phyloP scores from a whole-genome alignment of 306 rosid species.

The Gastrolobium bilobum region DNA sequence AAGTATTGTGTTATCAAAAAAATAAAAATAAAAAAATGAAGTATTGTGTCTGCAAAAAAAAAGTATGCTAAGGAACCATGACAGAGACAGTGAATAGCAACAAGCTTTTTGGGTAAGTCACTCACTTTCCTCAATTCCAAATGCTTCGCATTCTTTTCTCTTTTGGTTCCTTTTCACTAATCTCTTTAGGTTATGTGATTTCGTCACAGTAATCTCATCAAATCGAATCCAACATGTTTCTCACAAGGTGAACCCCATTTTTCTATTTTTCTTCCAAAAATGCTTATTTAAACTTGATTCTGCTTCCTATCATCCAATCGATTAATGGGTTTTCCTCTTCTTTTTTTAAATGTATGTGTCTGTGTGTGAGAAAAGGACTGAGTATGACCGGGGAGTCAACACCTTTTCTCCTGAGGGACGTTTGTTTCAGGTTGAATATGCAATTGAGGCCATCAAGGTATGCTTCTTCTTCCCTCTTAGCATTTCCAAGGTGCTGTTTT shows the following conservation, averaged over 20 bases:
- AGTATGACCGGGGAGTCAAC: constrained; percentile 82
- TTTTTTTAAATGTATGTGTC: background rate
- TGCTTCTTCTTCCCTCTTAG: background rate
- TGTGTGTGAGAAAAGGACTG: constrained; percentile 58
- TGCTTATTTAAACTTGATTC: background rate
- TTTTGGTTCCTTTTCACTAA: too few species aligned
- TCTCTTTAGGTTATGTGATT: background rate
- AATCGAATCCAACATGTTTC: constrained; percentile 60
- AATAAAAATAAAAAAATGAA: too few species aligned
- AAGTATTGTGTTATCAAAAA: too few species aligned
- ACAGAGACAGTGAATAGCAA: too few species aligned
- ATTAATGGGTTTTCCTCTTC: background rate
- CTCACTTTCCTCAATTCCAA: too few species aligned
- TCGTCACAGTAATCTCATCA: background rate
- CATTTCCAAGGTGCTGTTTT: too few species aligned
- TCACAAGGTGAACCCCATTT: constrained; percentile 61
- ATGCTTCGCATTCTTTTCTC: too few species aligned
- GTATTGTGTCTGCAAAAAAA: too few species aligned
- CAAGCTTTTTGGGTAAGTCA: too few species aligned
- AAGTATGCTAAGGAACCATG: too few species aligned
- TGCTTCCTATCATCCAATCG: background rate
- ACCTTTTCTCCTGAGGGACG: constrained; percentile 86
- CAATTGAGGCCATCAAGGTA: constrained; percentile 84
- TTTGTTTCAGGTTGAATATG: constrained; percentile 82
- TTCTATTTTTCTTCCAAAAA: background rate